These are phyloP conservation scores for Claviceps sp. DNA, from an alignment of 2,329 filamentous ascomycete genomes.

Conservation along the genomic window DNA sequence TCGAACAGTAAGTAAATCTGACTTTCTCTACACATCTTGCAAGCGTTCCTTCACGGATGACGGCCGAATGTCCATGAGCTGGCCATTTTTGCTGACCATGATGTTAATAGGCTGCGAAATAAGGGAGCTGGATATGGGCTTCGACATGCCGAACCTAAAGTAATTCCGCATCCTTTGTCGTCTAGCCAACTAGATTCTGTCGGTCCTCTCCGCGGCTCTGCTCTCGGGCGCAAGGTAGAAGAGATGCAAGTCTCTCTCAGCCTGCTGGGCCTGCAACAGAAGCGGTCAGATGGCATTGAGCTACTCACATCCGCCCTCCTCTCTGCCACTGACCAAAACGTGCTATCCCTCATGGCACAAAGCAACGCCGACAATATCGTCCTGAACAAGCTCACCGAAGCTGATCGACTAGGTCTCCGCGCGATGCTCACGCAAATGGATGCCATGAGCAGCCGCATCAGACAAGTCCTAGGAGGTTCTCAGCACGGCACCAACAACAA, in stretches of 20 bases:
- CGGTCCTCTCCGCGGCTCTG: slow-evolving; percentile 18
- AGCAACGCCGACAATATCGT: slow-evolving; percentile 30
- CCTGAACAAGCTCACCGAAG: slow-evolving; percentile 23
- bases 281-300: slow-evolving; percentile 34
- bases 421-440: slow-evolving; percentile 35
- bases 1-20: slow-evolving; percentile 39
- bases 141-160: slow-evolving; percentile 17
- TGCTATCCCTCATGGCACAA: slow-evolving; percentile 37
- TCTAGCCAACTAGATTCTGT: slow-evolving; percentile 9
- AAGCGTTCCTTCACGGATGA: too few relatives aligned
- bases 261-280: slow-evolving; percentile 42
- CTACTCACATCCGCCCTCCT: slow-evolving; percentile 47
- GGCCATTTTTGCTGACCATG: slow-evolving; percentile 7
- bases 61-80: neutral
- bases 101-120: slow-evolving; percentile 19
- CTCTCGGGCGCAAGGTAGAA: slow-evolving; percentile 33
- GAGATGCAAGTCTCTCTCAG: slow-evolving; percentile 56
- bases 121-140: slow-evolving; percentile 25
- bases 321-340: slow-evolving; percentile 28
- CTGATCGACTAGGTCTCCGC: slow-evolving; percentile 32
- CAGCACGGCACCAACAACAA: slow-evolving; percentile 3
- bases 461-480: slow-evolving; percentile 22
- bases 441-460: slow-evolving; percentile 28
- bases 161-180: slow-evolving; percentile 15
- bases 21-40: neutral